Percentiles rank a stretch among this genome's conserved stretches.
Conservation (phyloP, 1,139 yeast genomes). For the Trichomonascaceae sp. region DNA sequence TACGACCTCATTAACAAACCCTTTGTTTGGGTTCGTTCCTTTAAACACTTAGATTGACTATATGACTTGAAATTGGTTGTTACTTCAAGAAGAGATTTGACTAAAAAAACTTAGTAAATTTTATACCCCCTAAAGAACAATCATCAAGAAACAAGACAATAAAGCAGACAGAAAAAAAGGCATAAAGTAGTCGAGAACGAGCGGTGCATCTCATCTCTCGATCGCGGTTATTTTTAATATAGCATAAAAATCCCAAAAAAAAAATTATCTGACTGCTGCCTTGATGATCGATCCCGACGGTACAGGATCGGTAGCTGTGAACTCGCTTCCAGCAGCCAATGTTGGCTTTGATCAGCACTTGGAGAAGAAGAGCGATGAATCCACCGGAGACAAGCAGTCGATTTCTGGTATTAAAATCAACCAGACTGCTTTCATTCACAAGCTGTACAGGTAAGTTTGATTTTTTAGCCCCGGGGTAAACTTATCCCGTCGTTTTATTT, state of each 20-base stretch:
- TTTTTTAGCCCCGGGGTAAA: constrained; percentile 1
- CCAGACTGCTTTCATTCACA: constrained; percentile 55
- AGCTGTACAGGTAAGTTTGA: constrained; percentile 39
- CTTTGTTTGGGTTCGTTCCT: neutral
- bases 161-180: neutral
- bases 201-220: neutral
- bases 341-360: neutral
- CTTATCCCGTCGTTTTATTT: neutral
- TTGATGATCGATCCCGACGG: constrained; percentile 1
- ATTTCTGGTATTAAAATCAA: constrained; percentile 17
- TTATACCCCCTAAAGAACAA: neutral
- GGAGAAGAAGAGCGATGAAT: constrained; percentile 1
- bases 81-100: neutral
- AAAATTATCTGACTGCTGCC: neutral
- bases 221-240: neutral
- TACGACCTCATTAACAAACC: neutral
- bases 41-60: neutral
- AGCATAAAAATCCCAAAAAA: neutral
- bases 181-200: neutral
- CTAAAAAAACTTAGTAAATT: neutral
- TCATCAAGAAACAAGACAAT: neutral
- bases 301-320: neutral
- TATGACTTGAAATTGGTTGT: neutral
- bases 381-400: neutral
- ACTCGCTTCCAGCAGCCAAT: neutral